phyloP scores from a whole-genome alignment of 208 protist species.

The Leptomonas pyrrhocoris region DNA sequence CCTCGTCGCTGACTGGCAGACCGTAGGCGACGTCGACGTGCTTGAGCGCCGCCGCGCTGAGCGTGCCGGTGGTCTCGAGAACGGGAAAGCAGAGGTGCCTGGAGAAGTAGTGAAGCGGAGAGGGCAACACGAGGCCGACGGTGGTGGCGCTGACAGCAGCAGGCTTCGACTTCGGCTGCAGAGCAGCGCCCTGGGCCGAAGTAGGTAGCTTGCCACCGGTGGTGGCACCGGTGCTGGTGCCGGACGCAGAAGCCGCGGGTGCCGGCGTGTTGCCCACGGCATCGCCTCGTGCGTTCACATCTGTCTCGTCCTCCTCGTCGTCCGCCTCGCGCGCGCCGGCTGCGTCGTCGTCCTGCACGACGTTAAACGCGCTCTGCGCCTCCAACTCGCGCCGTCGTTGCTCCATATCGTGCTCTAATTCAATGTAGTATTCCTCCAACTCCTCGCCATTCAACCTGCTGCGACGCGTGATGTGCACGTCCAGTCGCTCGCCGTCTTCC shows the following conservation, averaged over 20 bases:
- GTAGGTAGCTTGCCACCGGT: background rate
- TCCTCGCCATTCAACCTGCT: conserved; percentile 76
- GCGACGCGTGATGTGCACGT: conserved; percentile 49
- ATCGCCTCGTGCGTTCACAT: background rate
- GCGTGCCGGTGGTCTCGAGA: conserved; percentile 50
- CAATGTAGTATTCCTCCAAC: conserved; percentile 87
- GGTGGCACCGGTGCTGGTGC: background rate
- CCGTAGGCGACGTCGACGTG: conserved; percentile 75
- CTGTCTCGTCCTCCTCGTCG: conserved; percentile 33
- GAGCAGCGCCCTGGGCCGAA: background rate
- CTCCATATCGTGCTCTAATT: conserved; percentile 66
- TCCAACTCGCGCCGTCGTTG: conserved; percentile 46
- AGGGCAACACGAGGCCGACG: conserved; percentile 65
- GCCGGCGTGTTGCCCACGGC: background rate
- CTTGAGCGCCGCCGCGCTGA: conserved; percentile 52
- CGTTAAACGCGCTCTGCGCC: conserved; percentile 43
- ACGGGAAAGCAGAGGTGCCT: conserved; percentile 80
- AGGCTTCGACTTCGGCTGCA: background rate
- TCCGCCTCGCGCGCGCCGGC: conserved; percentile 34
- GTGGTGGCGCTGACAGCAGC: conserved; percentile 17
- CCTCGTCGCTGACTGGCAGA: conserved; percentile 77
- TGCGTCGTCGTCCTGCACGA: conserved; percentile 44
- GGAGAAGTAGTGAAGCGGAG: conserved; percentile 62
- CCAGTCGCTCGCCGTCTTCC: conserved; percentile 40
- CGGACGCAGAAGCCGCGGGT: background rate